Evolutionary conservation across 768 basidiomycete genomes (phyloP).

Genomic region (Termitomyces sp.): DNA sequence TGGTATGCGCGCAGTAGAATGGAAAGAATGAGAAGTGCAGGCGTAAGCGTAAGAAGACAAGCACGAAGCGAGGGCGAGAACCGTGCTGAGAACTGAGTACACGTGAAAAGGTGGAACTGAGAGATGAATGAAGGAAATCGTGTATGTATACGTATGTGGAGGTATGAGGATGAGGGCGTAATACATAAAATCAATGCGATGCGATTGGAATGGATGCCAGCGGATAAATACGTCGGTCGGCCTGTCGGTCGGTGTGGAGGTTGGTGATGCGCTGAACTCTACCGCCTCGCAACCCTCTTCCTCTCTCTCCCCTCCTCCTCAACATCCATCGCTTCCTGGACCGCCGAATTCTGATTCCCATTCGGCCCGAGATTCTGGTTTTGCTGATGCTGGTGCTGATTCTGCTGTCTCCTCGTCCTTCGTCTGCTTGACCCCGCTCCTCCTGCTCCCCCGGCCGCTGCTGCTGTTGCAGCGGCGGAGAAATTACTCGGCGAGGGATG

Average conservation of each 20-base stretch:
- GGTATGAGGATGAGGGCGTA: not conserved
- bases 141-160: not conserved
- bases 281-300: slow-evolving; percentile 68
- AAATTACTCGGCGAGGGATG: not conserved
- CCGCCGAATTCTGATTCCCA: not conserved
- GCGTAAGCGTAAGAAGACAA: no score
- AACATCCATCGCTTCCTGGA: slow-evolving; percentile 41
- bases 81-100: no score
- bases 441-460: not conserved
- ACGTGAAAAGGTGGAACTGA: no score
- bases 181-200: not conserved
- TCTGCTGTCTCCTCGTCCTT: slow-evolving; percentile 50
- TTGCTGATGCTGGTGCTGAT: slow-evolving; percentile 20
- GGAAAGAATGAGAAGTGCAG: no score
- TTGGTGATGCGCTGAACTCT: no score
- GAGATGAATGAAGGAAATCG: not conserved
- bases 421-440: slow-evolving; percentile 28
- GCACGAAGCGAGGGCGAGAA: no score
- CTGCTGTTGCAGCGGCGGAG: no score
- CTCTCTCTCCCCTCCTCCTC: slow-evolving; percentile 74
- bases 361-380: not conserved
- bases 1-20: no score
- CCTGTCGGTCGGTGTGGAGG: not conserved
- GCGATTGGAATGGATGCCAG: not conserved
- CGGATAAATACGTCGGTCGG: not conserved